Evolutionary conservation across 306 rosid genomes (phyloP).

Genomic region (Fragaria nilgerrensis): DNA sequence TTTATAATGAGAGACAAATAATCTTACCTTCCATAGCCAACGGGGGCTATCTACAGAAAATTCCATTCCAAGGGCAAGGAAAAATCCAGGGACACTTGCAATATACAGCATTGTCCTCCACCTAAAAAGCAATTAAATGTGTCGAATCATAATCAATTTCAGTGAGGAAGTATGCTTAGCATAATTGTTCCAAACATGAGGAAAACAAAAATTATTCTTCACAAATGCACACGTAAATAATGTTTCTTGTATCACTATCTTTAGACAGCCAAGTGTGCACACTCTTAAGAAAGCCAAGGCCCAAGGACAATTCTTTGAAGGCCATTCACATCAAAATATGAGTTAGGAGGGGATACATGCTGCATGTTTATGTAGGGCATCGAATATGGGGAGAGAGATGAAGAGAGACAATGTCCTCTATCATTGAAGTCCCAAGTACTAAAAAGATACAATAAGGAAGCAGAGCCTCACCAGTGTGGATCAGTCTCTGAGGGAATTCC

Average conservation of each 20-base stretch:
- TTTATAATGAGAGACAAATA: slow-evolving; percentile 12
- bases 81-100: slow-evolving; percentile 75
- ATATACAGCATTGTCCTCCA: slow-evolving; percentile 86
- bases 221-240: not conserved
- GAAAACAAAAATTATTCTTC: not conserved
- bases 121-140: slow-evolving; percentile 44
- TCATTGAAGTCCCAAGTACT: slow-evolving; percentile 6
- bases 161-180: not conserved
- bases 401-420: not conserved
- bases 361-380: not conserved
- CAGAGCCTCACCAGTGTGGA: slow-evolving; percentile 73
- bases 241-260: not conserved
- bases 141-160: slow-evolving; percentile 3
- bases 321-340: not conserved
- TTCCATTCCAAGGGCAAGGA: slow-evolving; percentile 78
- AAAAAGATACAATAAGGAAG: slow-evolving; percentile 19
- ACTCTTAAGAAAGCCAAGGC: not conserved
- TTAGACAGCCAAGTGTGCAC: not conserved
- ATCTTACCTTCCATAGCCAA: slow-evolving; percentile 84
- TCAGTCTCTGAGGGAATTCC: slow-evolving; percentile 71
- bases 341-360: not conserved
- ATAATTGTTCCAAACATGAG: slow-evolving; percentile 1
- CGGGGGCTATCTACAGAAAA: slow-evolving; percentile 93
- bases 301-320: not conserved
- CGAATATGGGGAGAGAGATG: not conserved